A percentile compares a stretch with the other conserved stretches of the same genome.
Evolutionary conservation across 1,284 basidiomycete genomes (phyloP).

Genomic region (Malassezia sp.): DNA sequence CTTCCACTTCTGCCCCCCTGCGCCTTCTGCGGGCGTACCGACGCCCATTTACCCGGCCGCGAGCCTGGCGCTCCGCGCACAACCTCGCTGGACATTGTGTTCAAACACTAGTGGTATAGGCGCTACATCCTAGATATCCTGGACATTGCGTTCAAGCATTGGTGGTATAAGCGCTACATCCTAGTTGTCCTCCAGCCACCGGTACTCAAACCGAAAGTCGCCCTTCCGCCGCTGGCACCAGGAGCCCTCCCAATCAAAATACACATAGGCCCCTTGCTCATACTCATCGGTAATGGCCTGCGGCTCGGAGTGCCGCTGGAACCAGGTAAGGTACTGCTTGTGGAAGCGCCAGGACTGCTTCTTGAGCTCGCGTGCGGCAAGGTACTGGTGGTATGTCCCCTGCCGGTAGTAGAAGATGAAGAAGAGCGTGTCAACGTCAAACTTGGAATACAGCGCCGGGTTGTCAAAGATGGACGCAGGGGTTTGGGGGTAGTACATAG

Average conservation of each 20-base stretch:
- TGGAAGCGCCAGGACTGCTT: conserved; percentile 98
- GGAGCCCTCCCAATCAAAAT: conserved; percentile 47
- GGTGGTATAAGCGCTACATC: no score
- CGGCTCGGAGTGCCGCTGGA: conserved; percentile 97
- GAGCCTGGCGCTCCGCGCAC: no score
- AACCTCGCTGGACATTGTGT: no score
- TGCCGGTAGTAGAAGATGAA: conserved; percentile 98
- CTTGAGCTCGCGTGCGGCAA: conserved; percentile 93
- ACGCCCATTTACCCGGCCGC: no score
- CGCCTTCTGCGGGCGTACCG: no score
- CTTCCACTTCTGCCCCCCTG: no score
- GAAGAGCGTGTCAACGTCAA: conserved; percentile 95
- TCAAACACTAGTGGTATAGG: no score
- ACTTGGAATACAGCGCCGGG: conserved; percentile 73
- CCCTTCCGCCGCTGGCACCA: conserved; percentile 98
- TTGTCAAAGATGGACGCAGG: conserved; percentile 72
- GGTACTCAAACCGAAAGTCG: conserved; percentile 66
- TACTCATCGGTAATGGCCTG: conserved; percentile 98
- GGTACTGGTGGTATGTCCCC: conserved; percentile 93
- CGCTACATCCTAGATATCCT: no score
- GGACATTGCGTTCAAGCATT: no score
- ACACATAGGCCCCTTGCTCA: conserved; percentile 73
- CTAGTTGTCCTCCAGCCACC: conserved; percentile 43
- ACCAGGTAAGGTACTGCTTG: conserved; percentile 98
- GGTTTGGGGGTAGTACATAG: conserved; percentile 87